Conservation (phyloP, 495 filamentous ascomycete genomes). For the Lophiostoma macrostomum region DNA sequence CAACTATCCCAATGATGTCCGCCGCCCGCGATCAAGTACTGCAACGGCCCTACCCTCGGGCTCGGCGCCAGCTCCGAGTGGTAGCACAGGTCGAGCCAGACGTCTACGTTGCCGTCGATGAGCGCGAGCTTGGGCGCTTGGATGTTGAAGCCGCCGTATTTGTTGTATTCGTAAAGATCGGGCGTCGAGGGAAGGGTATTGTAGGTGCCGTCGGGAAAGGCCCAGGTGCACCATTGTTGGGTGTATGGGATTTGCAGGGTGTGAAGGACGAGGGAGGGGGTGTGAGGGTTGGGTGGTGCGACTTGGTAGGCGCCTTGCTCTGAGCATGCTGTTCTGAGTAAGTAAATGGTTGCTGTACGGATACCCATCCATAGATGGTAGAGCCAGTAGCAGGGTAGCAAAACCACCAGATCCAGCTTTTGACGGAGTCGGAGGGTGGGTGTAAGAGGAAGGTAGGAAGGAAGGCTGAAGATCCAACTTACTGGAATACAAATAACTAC, state of each 20-base stretch:
- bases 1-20: slow-evolving; percentile 53
- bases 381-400: no score
- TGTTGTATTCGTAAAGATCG: slow-evolving; percentile 41
- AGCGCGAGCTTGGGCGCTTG: slow-evolving; percentile 47
- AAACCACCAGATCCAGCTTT: no score
- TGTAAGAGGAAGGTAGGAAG: no score
- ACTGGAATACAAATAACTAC: slow-evolving; percentile 48
- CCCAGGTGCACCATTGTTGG: slow-evolving; percentile 53
- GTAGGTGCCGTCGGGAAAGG: slow-evolving; percentile 46
- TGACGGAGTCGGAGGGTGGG: no score
- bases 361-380: no score
- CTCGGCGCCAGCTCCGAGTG: slow-evolving; percentile 43
- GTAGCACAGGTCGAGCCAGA: slow-evolving; percentile 49
- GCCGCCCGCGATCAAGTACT: slow-evolving; percentile 45
- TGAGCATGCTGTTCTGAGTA: slow-evolving; percentile 42
- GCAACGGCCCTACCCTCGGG: slow-evolving; percentile 40
- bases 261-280: slow-evolving; percentile 44
- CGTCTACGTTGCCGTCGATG: slow-evolving; percentile 48
- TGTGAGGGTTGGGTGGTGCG: slow-evolving; percentile 42
- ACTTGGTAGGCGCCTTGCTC: slow-evolving; percentile 51
- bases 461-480: no score
- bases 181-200: slow-evolving; percentile 46
- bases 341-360: no score
- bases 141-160: slow-evolving; percentile 47
- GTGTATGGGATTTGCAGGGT: slow-evolving; percentile 49